Evolutionary conservation across 2,329 filamentous ascomycete genomes (phyloP).

Genomic region (Chaetomium strumarium): DNA sequence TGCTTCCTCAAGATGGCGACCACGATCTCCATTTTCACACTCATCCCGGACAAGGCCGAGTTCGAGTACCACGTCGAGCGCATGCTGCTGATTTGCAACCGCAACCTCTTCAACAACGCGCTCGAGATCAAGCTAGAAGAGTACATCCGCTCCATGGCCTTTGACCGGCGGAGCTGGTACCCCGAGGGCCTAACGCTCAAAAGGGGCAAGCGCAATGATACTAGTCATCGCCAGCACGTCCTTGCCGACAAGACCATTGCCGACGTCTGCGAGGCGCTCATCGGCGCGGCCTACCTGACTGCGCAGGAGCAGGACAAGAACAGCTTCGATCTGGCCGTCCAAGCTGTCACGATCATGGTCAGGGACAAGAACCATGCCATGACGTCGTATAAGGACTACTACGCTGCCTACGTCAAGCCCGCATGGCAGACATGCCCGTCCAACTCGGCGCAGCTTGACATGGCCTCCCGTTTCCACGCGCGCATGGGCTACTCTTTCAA

Average conservation of each 20-base stretch:
- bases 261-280: slow-evolving; percentile 90
- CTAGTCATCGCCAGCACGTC: slow-evolving; percentile 48
- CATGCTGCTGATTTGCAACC: slow-evolving; percentile 88
- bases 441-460: slow-evolving; percentile 62
- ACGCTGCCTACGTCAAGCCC: slow-evolving; percentile 60
- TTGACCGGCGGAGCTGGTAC: slow-evolving; percentile 84
- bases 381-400: slow-evolving; percentile 67
- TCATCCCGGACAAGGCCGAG: slow-evolving; percentile 72
- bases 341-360: slow-evolving; percentile 64
- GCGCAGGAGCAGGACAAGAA: slow-evolving; percentile 28
- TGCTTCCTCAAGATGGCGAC: slow-evolving; percentile 95
- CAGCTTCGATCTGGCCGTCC: slow-evolving; percentile 53
- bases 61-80: slow-evolving; percentile 84
- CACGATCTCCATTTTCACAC: slow-evolving; percentile 76
- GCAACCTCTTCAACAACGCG: slow-evolving; percentile 77
- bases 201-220: slow-evolving; percentile 59
- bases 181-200: slow-evolving; percentile 70
- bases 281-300: slow-evolving; percentile 71
- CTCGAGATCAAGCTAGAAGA: slow-evolving; percentile 59
- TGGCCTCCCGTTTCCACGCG: slow-evolving; percentile 58
- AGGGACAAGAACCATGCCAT: slow-evolving; percentile 64
- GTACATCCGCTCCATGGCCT: slow-evolving; percentile 76
- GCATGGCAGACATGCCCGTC: slow-evolving; percentile 59
- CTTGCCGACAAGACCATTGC: slow-evolving; percentile 87
- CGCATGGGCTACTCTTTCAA: slow-evolving; percentile 60